Evolutionary conservation across 257 asterid genomes (phyloP), one percentile per base, ranked within the genome.

Genomic region (Apocynum venetum): DNA sequence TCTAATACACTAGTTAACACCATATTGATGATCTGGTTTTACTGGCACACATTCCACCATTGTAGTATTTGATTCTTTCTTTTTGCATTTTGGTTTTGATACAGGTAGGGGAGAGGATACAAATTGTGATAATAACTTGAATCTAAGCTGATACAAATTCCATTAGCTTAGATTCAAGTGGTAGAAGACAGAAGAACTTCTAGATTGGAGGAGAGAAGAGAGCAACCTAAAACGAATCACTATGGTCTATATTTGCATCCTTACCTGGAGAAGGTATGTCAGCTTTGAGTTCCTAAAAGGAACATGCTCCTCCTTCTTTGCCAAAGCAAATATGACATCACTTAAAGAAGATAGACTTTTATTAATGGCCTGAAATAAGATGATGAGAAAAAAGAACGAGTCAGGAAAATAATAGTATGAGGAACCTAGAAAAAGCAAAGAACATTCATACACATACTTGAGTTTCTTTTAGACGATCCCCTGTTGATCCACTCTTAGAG

Each of bases 251-350:
- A 41, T 43, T 67, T 67, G 36, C 5, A 43, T 68, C 46, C 43
- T 69, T 90, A 93, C 98, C 99, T 96, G 98, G 82, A 96, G 99
- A 88, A 96, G 97, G 86, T 96, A 93, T 1, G 97, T 96, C n/a
- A 96, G 89, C 82, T 93, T 93, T 44, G 99, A 96, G 88, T 96
- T 96, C 82, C 99, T 87, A 76, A 88, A 96, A 0, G 99, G 99
- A 20, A 96, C 89, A 53, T 93, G 97, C 85, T 96, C 98, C 80
- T 96, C 98, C 80, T 92, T 96, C 89, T 93, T 93, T 2, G 97
- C 97, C 87, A 96, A 80, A 25, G 99, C 91, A 87, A 90, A 93
- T 80, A 93, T 96, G 81, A 96, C 99, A 81, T 96, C 98, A 73
- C 97, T 90, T 36, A 96, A 88, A n/a, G 99, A 91, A 0, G 98